Base-by-base conservation (phyloP, 2,329 filamentous ascomycete genomes). In the Penicillium sp. region DNA sequence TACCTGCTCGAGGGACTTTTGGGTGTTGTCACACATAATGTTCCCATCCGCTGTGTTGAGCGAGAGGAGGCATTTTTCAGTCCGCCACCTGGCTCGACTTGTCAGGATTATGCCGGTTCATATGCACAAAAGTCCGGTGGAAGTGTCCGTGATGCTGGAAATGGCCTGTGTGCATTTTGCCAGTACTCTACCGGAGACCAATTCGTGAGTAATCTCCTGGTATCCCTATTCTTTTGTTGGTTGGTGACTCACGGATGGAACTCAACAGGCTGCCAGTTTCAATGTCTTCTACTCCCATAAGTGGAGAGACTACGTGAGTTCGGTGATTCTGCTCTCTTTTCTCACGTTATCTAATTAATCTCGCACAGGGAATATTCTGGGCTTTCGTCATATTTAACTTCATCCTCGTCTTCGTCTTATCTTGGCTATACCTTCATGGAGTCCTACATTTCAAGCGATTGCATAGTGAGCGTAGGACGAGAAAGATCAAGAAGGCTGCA, bases 301-400 rank as follows among this genome's bases (percentile, higher is more conserved):
- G 49, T 90, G 88, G 88, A 76, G 87, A 11, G 78, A 89, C 59
- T 90, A 88, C 73, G 76, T 78, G 63, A 68, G 75, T 70, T 43
- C 6, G 17, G 7, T 79, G 34, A 5, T 20, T 17, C 25, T 8
- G 28, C 5, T 10, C 3, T 14, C n/a, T 2, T 3, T 5, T 20
- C 15, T 20, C 6, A 12, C 28, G 12, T 3, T 15, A 4, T 49
- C 51, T 53, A 31, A 22, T 8, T 35, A 25, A 6, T 54, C 34
- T 43, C 0, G 10, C 17, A 25, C n/a, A 77, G 76, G 82, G 87
- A 2, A 85, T 89, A 54, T 86, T 88, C 64, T 86, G 82, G 70
- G 85, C 78, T 0, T 90, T 84, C 67, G 84, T 88, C 20, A 70
- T 82, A 1, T 90, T 90, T 69, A 90, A 91, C 62, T 90, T 87